These are phyloP conservation scores for Leucosporidium yakuticum DNA, from an alignment of 768 basidiomycete species.

Conservation along the genomic window DNA sequence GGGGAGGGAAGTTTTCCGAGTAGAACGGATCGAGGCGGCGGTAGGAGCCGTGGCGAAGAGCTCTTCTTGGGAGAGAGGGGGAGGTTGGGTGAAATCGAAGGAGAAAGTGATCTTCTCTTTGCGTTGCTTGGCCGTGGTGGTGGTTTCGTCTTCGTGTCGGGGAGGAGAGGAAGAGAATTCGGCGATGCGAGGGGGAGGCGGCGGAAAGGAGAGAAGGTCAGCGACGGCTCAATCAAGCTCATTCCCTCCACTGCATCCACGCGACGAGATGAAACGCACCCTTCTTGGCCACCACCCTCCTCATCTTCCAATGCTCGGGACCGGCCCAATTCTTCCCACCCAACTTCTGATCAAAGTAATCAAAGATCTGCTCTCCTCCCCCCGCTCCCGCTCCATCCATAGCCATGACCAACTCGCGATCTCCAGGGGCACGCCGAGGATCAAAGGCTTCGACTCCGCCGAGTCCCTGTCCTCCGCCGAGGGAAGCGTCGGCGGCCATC, in stretches of 20 bases:
- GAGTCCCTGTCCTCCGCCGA: no score
- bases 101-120: constrained; percentile 65
- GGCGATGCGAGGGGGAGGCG: constrained; percentile 5
- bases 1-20: constrained; percentile 51
- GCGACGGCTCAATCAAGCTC: no score
- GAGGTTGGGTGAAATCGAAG: constrained; percentile 65
- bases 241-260: no score
- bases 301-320: constrained; percentile 95
- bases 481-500: constrained; percentile 3
- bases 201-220: neutral
- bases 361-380: constrained; percentile 60
- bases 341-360: constrained; percentile 76
- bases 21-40: constrained; percentile 62
- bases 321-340: constrained; percentile 90
- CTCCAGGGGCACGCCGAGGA: neutral
- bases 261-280: constrained; percentile 1
- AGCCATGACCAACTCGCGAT: constrained; percentile 6
- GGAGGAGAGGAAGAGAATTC: neutral
- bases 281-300: constrained; percentile 38
- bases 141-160: constrained; percentile 15
- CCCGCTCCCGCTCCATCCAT: constrained; percentile 47
- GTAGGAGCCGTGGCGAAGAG: constrained; percentile 73
- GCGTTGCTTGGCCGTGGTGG: constrained; percentile 4
- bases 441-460: neutral
- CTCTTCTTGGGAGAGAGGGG: constrained; percentile 61